Base-by-base conservation (phyloP, 768 basidiomycete genomes). In the Paxillus involutus region DNA sequence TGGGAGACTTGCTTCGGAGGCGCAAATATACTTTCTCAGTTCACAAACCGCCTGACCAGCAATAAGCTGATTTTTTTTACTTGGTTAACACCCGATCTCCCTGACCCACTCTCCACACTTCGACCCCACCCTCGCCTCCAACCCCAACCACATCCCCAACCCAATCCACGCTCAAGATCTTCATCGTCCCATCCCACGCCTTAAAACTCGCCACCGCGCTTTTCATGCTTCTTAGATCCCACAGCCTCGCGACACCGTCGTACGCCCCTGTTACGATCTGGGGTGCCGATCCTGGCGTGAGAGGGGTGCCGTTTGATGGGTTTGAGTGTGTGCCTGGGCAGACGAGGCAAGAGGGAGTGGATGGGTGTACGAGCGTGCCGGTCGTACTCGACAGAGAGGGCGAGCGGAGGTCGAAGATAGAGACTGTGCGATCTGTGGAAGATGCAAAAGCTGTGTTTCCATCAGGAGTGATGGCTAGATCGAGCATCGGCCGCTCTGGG, bases 171-270 rank as follows among this genome's bases (percentile, higher is more conserved):
- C 76, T 71, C 53, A 89, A 59, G 1, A 89, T 76, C 62, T 88
- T 88, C 64, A 77, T 74, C 6, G 63, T 61, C 3, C 78, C 78
- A 7, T 83, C 79, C 80, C 81, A 85, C 2, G 76, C 78, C 44
- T 78, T 79, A 63, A 91, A 86, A 54, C 75, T 82, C 19, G 86
- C 77, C 43, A 92, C 75, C 1, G 88, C 81, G 13, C 77, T 74
- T 59, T 85, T 84, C 14, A 78, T 75, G 59, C 86, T 91, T 4
- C 89, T 77, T 24, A 90, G 64, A 64, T 94, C 91, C 89, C 89
- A 94, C 3, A 93, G 64, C 5, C 89, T 76, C 0, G 85, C 88
- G 2, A 85, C 72, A 11, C 91, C 89, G 53, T 94, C 91, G 63
- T 93, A 91, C 0, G 84, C 80, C 4, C 89, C 91, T 0, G 81